Percentiles rank a stretch among this genome's conserved stretches.
Conservation (phyloP, 2,329 filamentous ascomycete genomes). For the Hymenoscyphus fraxineus region DNA sequence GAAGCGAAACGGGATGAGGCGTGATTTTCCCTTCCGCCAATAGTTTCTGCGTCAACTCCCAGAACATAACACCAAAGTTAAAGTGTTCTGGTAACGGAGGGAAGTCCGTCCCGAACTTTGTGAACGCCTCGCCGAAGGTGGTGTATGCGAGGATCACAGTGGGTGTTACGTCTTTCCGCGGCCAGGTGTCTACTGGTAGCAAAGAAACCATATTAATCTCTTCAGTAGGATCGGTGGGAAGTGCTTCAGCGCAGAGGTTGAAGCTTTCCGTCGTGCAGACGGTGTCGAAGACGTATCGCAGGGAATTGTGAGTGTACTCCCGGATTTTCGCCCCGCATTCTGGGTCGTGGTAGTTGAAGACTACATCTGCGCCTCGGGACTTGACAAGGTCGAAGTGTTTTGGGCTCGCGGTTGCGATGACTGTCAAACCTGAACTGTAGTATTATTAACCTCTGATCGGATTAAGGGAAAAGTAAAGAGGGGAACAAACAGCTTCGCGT, state of each 20-base stretch:
- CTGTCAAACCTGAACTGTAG: neutral
- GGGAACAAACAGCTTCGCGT: neutral
- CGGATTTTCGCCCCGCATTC: neutral
- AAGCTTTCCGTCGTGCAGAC: neutral
- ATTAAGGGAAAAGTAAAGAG: too few species aligned
- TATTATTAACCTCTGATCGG: neutral
- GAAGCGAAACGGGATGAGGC: neutral
- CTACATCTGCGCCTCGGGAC: neutral
- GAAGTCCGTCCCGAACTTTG: neutral
- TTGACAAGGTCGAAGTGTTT: neutral
- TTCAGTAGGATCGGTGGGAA: neutral
- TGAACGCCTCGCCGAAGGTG: neutral
- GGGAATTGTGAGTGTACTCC: neutral
- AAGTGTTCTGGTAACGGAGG: neutral
- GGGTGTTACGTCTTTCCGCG: neutral
- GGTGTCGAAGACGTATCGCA: neutral
- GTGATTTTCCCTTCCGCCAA: neutral
- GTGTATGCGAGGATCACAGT: conserved; percentile 2
- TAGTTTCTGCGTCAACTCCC: neutral
- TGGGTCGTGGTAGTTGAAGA: neutral
- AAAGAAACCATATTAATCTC: neutral
- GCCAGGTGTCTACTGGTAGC: neutral
- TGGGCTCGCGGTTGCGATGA: neutral
- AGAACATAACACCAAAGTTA: neutral
- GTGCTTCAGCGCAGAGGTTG: neutral